These are phyloP conservation scores for Fusarium incarnatum DNA, from an alignment of 2,329 filamentous ascomycete genomes.

Conservation along the genomic window DNA sequence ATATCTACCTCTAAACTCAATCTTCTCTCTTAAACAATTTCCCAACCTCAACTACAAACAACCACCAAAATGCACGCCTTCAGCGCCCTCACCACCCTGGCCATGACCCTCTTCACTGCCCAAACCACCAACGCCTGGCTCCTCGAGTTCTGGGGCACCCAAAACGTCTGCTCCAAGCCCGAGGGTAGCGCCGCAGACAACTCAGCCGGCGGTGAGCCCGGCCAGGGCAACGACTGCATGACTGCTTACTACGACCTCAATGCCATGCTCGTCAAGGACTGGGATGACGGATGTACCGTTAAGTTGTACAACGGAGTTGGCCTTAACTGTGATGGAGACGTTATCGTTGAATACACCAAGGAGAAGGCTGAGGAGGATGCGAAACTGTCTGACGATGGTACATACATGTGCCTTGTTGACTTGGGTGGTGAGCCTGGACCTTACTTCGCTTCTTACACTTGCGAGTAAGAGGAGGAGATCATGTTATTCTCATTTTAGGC, in stretches of 20 bases:
- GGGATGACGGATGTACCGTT: conserved; percentile 26
- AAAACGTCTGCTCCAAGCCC: conserved; percentile 17
- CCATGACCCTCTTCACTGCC: conserved; percentile 15
- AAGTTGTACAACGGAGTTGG: conserved; percentile 15
- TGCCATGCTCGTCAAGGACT: conserved; percentile 22
- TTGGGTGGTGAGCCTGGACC: conserved; percentile 16
- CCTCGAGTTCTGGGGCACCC: conserved; percentile 27
- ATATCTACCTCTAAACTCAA: not conserved
- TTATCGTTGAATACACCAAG: not conserved
- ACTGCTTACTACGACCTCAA: conserved; percentile 19
- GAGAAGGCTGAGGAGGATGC: conserved; percentile 3
- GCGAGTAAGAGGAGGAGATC: not conserved
- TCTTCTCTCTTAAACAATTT: not conserved
- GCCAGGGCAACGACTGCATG: conserved; percentile 14
- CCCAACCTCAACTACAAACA: not conserved
- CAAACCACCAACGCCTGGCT: conserved; percentile 26
- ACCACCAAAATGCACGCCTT: conserved; percentile 11
- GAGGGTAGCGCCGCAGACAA: conserved; percentile 8
- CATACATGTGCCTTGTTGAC: conserved; percentile 12
- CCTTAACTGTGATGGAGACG: not conserved
- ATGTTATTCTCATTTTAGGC: not conserved
- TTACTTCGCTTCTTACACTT: conserved; percentile 16
- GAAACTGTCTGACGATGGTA: conserved; percentile 13
- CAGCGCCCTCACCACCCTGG: conserved; percentile 11
- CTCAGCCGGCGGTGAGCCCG: not conserved